Percentiles rank a stretch among this genome's conserved stretches.
These are phyloP conservation scores for Hordeum vulgare DNA, from an alignment of 176 grass and related monocot species.

Conservation along the genomic window MorexV3_pseudomolecules_assembly NC_058519.1:644564217-644564716, in stretches of 20 bases:
- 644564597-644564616: neutral
- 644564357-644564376: neutral
- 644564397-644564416: neutral
- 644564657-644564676: neutral
- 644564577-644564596: neutral
- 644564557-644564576: neutral
- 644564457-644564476: neutral
- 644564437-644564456: neutral
- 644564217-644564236: neutral
- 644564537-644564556: neutral
- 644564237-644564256: neutral
- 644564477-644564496: neutral
- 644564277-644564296: neutral
- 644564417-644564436: neutral
- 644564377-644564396: neutral
- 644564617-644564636: neutral
- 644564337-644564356: neutral
- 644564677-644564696: neutral
- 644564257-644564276: neutral
- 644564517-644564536: neutral
- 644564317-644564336: neutral
- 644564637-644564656: neutral
- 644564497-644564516: neutral
- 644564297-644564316: neutral
- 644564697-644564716: neutral